Evolutionary conservation across 2,329 filamentous ascomycete species (phyloP), one percentile per base, ranked within the genome.

Genomic region (Xylariaceae sp.): DNA sequence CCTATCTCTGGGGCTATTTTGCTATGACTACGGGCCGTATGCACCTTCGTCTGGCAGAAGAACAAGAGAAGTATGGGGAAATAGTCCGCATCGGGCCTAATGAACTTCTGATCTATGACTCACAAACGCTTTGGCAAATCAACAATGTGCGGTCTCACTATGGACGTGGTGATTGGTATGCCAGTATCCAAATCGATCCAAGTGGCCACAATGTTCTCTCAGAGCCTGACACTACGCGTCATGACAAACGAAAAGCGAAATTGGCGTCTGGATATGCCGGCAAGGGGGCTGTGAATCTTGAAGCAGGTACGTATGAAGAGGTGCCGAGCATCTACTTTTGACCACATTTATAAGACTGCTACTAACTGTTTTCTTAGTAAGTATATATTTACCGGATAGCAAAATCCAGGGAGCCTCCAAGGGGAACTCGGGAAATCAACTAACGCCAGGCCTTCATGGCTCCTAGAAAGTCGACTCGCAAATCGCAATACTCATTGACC

Each of bases 161-260:
- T 28, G 42, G 42, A 9, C 65, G 65, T 7, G 51, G 63, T 18
- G 47, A 19, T 13, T 69, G 63, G 60, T 68, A 66, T 22, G 43
- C 38, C 5, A 59, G 61, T 38, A 50, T 60, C 31, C 54, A 57
- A 33, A 60, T 67, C 43, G 61, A 68, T 33, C 65, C 63, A 7
- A 62, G 62, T 5, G 64, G 57, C 17, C 42, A 64, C 11, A 63
- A 45, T 31, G 56, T 68, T 1, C 38, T 67, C 3, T 66, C 60
- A 6, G 57, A 66, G 40, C 49, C 51, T 10, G 49, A 63, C 42
- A 64, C 60, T 2, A 48, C 50, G 13, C 50, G 36, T 9, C 66
- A 69, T 44, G 66, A 66, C 48, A 56, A 55, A 39, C 60, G 62
- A 12, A 69, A 67, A 50, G 62, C 66, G 9, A 59, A 60, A 31